Evolutionary conservation across 202 grass and related monocot species (phyloP), one percentile per base, ranked within the genome.

Genomic region (Carex sylvatica): DNA sequence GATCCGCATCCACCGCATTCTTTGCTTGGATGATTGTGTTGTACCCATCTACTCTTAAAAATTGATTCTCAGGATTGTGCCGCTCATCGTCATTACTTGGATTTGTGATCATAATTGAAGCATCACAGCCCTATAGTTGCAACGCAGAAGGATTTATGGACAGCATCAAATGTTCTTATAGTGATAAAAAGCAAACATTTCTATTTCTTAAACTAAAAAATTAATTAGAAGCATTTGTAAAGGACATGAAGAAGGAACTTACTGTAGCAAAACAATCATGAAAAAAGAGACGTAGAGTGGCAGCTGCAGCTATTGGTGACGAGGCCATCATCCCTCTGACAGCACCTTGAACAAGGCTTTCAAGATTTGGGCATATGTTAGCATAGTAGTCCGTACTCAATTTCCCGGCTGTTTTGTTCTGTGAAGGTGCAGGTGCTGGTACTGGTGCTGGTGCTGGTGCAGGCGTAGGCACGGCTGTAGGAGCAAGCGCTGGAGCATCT

Each of bases 111-210:
- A 97, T 78, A 54, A 97, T 83, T 14, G 94, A 97, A 4, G 88
- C 94, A 86, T 97, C 94, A 58, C 94, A 97, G 0, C 94, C 94
- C 94, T 97, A 84, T 18, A 62, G 24, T 54, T 8, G 49, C n/a
- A 59, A 59, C 18, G 5, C 18, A 2, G 19, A 74, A 49, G 18
- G 0, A 60, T 22, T 23, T 24, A 15, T 4, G 24, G 13, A 61
- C 46, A 46, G 8, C 42, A 46, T 9, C 42, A 49, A 49, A 49
- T 49, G 10, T 49, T 49, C 12, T 49, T 49, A 20, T 46, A 47
- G n/a, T 64, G 11, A 64, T 4, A 28, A 64, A 28, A 64, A 5
- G 0, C 4, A 30, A 64, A 64, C 9, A 4, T 9, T 64, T 30
- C 13, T 63, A 13, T 12, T 63, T 7, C 8, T 26, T 26, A 23